Percentiles rank a stretch among this genome's conserved stretches.
Evolutionary conservation across 176 grass and related monocot species (phyloP).

Genomic region (Zoysia japonica): DNA sequence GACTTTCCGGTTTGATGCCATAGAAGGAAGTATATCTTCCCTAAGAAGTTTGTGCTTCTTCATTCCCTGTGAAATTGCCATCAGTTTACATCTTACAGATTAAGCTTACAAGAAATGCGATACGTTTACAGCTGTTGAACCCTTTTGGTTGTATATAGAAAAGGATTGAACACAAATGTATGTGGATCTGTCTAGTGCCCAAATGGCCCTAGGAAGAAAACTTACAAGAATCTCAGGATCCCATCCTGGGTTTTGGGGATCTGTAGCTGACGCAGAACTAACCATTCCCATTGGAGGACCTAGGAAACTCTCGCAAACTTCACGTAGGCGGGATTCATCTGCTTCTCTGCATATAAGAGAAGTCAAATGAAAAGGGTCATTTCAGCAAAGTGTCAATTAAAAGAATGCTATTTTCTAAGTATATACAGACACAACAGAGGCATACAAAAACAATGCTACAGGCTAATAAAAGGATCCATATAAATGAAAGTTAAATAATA

Average conservation of each 20-base stretch:
- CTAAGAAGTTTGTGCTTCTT: conserved; percentile 83
- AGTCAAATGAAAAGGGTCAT: conserved; percentile 5
- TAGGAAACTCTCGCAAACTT: conserved; percentile 92
- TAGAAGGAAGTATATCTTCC: conserved; percentile 85
- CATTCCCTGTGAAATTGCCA: conserved; percentile 68
- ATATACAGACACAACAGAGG: conserved; percentile 6
- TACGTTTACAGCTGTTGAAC: neutral
- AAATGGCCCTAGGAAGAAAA: neutral
- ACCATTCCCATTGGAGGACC: conserved; percentile 68
- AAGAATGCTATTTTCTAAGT: neutral
- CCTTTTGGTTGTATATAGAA: neutral
- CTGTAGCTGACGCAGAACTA: conserved; percentile 33
- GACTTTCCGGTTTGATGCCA: conserved; percentile 92
- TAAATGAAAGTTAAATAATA: conserved; percentile 2
- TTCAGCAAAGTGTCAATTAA: conserved; percentile 5
- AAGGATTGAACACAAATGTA: neutral
- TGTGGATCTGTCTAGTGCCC: neutral
- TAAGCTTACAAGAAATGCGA: neutral
- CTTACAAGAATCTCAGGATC: conserved; percentile 92
- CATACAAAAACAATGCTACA: conserved; percentile 1
- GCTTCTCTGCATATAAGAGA: conserved; percentile 66
- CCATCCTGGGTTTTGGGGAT: conserved; percentile 60
- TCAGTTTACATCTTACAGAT: neutral
- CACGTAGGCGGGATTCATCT: conserved; percentile 79
- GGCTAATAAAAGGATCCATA: conserved; percentile 16